Percentiles rank a stretch among this genome's conserved stretches.
Evolutionary conservation across 768 basidiomycete species (phyloP).

Genomic region (Rhodotorula diobovata): DNA sequence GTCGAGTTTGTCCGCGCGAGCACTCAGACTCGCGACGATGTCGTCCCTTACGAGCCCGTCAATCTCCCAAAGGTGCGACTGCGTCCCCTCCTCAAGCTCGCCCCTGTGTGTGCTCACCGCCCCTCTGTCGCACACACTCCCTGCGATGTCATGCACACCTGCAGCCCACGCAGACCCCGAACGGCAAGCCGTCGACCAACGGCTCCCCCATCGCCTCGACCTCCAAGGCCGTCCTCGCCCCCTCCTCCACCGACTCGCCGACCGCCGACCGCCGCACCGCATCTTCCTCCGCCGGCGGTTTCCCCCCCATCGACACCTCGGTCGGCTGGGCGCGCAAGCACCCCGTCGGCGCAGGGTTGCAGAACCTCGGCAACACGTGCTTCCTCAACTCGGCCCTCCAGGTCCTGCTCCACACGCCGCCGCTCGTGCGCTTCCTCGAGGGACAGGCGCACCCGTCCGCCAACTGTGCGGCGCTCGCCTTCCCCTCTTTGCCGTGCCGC

Average conservation of each 20-base stretch:
- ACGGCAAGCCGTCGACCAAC: background rate
- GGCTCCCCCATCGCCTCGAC: constrained; percentile 12
- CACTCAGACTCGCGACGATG: background rate
- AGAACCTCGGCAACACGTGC: constrained; percentile 53
- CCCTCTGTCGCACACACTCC: no score
- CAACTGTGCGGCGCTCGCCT: constrained; percentile 8
- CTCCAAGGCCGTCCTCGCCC: background rate
- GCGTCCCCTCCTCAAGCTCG: background rate
- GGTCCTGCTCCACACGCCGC: constrained; percentile 86
- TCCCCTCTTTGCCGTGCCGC: background rate
- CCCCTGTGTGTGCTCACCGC: no score
- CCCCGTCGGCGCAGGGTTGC: constrained; percentile 34
- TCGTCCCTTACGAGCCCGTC: constrained; percentile 37
- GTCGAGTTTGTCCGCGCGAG: constrained; percentile 20
- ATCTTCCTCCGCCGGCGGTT: constrained; percentile 7
- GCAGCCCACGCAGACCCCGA: background rate
- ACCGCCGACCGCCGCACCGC: constrained; percentile 5
- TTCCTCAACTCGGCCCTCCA: constrained; percentile 93
- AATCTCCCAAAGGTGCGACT: constrained; percentile 15
- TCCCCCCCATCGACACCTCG: constrained; percentile 29
- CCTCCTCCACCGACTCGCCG: background rate
- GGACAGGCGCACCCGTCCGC: constrained; percentile 1
- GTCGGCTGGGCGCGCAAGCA: constrained; percentile 25
- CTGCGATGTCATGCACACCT: no score
- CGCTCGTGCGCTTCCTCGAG: constrained; percentile 56